Base-by-base conservation (phyloP, 192 early-diverging fungal species). In the Bifiguratus adelaidae region DNA sequence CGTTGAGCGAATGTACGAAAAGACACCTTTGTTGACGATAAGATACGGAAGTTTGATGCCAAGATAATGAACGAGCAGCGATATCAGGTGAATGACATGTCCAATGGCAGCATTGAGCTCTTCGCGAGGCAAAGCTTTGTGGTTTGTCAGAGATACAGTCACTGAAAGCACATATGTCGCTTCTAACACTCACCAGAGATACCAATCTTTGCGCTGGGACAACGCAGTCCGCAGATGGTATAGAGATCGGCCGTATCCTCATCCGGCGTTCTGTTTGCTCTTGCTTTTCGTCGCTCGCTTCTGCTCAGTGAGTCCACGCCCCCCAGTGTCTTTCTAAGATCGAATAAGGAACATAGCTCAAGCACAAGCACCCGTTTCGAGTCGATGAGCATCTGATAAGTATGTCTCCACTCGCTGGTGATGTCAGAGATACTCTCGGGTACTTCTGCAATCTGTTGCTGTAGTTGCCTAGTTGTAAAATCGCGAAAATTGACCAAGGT, bases 41-140 rank as follows among this genome's bases (percentile, higher is more conserved):
- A 34, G 26, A 47, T 58, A 76, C 0, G 76, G 76, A 11, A 78
- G 44, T 44, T 74, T 72, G 29, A 78, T 58, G 12, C 72, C 76
- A 13, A 78, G 50, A 47, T 78, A 78, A 33, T 52, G 57, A 4
- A 62, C 60, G 15, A 74, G 53, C 7, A 78, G 47, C 8, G 47
- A 50, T 16, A 70, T 44, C 49, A 72, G 53, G 18, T 78, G 76
- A 25, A 72, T 64, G 11, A 72, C 64, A 50, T 72, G 59, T n/a
- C 64, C 69, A 21, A 74, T 55, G 3, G 69, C 65, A 16, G 76
- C 63, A 45, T 78, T 78, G 11, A 74, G 48, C 41, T 72, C 70
- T 33, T 74, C 72, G 19, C 44, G 21, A 20, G 12, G 16, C 7
- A 9, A 35, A 7, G 33, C 12, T 12, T 23, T 7, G 12, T 51